Evolutionary conservation across 495 filamentous ascomycete species (phyloP).

Genomic region (Penicillium salamii): DNA sequence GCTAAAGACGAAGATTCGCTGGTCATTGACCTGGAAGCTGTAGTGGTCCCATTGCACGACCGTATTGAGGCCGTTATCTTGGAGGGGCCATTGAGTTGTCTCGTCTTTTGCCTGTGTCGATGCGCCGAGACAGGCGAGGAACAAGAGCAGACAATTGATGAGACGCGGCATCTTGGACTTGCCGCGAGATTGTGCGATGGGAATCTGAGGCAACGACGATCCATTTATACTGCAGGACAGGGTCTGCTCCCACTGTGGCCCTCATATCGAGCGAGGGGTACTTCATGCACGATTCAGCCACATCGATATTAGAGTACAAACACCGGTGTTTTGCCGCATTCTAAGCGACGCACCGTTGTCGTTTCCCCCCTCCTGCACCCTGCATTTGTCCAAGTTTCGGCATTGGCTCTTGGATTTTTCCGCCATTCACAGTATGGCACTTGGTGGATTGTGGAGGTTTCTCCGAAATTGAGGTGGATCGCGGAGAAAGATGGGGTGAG

Average conservation of each 20-base stretch:
- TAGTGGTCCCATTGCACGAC: conserved; percentile 58
- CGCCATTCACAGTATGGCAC: conserved; percentile 16
- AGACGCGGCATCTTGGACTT: conserved; percentile 8
- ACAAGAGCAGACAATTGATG: conserved; percentile 10
- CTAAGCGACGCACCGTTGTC: conserved; percentile 9
- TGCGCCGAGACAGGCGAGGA: conserved; percentile 16
- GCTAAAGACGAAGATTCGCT: conserved; percentile 57
- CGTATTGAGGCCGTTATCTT: conserved; percentile 49
- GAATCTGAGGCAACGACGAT: background rate
- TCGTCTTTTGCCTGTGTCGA: conserved; percentile 18
- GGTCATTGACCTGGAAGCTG: conserved; percentile 54
- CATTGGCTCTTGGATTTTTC: conserved; percentile 15
- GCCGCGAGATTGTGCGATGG: background rate
- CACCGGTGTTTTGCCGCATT: background rate
- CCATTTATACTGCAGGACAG: background rate
- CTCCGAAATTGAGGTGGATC: background rate
- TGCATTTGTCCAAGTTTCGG: conserved; percentile 7
- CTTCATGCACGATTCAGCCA: background rate
- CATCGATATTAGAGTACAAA: background rate
- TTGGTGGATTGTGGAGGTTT: background rate
- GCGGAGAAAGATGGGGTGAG: background rate
- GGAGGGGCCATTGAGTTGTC: conserved; percentile 42
- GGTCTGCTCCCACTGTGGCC: background rate
- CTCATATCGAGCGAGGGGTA: background rate
- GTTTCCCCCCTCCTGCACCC: conserved; percentile 1